Base-by-base conservation (phyloP, 2,329 filamentous ascomycete genomes). In the Fusarium stilboides region DNA sequence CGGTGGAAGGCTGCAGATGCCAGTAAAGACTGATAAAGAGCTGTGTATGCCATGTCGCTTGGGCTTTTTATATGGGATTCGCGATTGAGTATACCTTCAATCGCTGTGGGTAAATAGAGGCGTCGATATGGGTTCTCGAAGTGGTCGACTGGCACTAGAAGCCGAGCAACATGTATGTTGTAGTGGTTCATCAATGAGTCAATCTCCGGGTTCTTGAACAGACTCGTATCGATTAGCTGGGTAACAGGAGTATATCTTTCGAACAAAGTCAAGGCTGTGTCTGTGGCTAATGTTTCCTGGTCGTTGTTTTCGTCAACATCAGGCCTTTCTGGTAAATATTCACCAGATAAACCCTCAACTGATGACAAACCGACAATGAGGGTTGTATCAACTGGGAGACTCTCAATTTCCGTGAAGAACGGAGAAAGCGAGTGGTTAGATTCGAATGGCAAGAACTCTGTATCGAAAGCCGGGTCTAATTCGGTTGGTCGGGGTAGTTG, bases 1-100 rank as follows among this genome's bases (percentile, higher is more conserved):
- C 24, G 52, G 10, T 55, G 52, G 22, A 39, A 55, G 3, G 52
- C 22, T 14, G 52, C 42, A 2, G 52, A 55, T 19, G 52, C 42
- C 22, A 55, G n/a, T 7, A 55, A 6, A n/a, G 52, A 55, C 9
- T 47, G 52, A 31, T 28, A 55, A 8, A 55, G 52, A 9, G 52
- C 42, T 14, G 22, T 55, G 24, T 46, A 46, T 12, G 52, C 33
- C 33, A 46, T 39, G 14, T 14, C 4, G n/a, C 22, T 55, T n/a
- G 52, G 15, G 5, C 24, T 46, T 13, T 14, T 13, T 31, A 19
- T 22, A 13, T 19, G 28, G 6, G 26, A 17, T 26, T 50, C 17
- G 17, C 15, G 24, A 19, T 22, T 15, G 12, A 55, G 13, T 6
- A 47, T 28, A 6, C 52, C 52, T 13, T 55, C 52, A 12, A 55